Evolutionary conservation across 2,329 filamentous ascomycete species (phyloP).

Genomic region (Ophiostoma pallidulum): DNA sequence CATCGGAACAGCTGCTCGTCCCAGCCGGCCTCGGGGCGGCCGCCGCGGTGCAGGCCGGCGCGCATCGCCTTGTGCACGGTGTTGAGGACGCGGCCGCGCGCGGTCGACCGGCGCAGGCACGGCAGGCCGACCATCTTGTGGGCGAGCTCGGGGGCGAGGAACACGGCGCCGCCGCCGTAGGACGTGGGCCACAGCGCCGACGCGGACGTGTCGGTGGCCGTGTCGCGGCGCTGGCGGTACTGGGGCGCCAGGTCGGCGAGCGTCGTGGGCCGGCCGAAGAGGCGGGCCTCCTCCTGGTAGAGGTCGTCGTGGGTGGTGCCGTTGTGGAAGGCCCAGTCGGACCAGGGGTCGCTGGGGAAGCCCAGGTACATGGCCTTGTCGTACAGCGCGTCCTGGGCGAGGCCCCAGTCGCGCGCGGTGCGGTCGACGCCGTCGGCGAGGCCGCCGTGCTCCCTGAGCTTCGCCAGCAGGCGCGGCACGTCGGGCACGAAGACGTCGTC

Average conservation of each 20-base stretch:
- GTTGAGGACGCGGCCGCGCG: slow-evolving; percentile 6
- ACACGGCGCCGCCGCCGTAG: slow-evolving; percentile 35
- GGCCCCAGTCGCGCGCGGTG: neutral
- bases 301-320: neutral
- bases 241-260: neutral
- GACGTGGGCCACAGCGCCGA: slow-evolving; percentile 25
- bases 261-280: too few relatives aligned
- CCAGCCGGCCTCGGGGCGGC: slow-evolving; percentile 26
- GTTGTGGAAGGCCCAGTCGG: slow-evolving; percentile 33
- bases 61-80: slow-evolving; percentile 3
- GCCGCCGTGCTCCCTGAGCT: slow-evolving; percentile 19
- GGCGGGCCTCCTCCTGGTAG: neutral
- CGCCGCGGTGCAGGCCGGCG: slow-evolving; percentile 1
- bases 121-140: slow-evolving; percentile 26
- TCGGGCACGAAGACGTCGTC: slow-evolving; percentile 39
- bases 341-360: slow-evolving; percentile 31
- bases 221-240: neutral
- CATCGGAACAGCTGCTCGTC: slow-evolving; percentile 34
- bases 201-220: neutral
- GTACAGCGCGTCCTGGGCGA: neutral
- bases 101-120: slow-evolving; percentile 25
- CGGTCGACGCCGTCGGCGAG: neutral
- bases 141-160: slow-evolving; percentile 30
- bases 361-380: slow-evolving; percentile 30
- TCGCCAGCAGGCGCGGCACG: slow-evolving; percentile 29